A percentile compares a stretch with the other conserved stretches of the same genome.
These are phyloP conservation scores for Ascochyta fabae DNA, from an alignment of 2,329 filamentous ascomycete species.

Conservation along the genomic window DNA sequence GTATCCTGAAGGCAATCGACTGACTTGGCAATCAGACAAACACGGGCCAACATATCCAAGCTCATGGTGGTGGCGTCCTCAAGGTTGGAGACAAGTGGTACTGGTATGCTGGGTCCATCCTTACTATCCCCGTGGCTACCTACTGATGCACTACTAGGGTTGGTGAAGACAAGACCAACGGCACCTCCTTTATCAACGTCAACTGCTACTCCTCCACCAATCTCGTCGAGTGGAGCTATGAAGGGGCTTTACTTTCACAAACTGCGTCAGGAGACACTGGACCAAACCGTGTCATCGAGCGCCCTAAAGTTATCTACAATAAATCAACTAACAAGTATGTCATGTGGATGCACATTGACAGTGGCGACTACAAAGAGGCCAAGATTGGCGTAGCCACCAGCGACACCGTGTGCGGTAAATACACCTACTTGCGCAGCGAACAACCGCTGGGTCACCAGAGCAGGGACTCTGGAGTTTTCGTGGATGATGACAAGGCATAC, in stretches of 20 bases:
- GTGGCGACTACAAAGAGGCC: constrained; percentile 66
- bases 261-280: constrained; percentile 64
- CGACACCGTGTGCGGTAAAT: constrained; percentile 65
- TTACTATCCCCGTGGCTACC: neutral
- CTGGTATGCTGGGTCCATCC: constrained; percentile 33
- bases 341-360: constrained; percentile 74
- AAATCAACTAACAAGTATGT: constrained; percentile 68
- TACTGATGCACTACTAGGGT: constrained; percentile 53
- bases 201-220: constrained; percentile 72
- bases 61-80: constrained; percentile 70
- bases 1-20: neutral
- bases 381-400: constrained; percentile 69
- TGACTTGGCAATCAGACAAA: constrained; percentile 36
- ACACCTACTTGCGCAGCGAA: constrained; percentile 58
- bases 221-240: constrained; percentile 69
- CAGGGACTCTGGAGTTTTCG: constrained; percentile 66
- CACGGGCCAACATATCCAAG: constrained; percentile 66
- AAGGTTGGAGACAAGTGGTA: constrained; percentile 66
- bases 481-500: constrained; percentile 67
- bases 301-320: constrained; percentile 74
- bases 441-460: constrained; percentile 59
- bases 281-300: constrained; percentile 67
- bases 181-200: constrained; percentile 66
- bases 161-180: constrained; percentile 72
- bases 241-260: constrained; percentile 63